These are phyloP conservation scores for Paralagenidium karlingii DNA, from an alignment of 352 stramenopile genomes.

Conservation along the genomic window DNA sequence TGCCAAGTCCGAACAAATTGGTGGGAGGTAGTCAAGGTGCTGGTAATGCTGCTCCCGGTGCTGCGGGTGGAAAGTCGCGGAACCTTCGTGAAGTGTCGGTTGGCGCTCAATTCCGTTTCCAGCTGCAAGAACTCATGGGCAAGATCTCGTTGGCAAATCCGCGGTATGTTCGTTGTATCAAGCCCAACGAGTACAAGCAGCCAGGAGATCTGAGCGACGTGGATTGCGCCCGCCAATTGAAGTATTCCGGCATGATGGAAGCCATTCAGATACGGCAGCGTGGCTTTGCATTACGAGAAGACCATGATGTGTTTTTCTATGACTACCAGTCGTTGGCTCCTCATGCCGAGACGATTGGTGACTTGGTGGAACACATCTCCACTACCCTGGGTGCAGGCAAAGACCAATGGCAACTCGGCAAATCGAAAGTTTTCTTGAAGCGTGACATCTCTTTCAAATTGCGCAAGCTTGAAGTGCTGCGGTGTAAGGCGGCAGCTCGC, in stretches of 20 bases:
- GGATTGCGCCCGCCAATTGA: constrained; percentile 78
- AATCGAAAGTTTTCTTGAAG: constrained; percentile 84
- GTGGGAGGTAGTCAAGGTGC: constrained; percentile 9
- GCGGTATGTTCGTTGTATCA: constrained; percentile 82
- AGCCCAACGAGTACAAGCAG: constrained; percentile 80
- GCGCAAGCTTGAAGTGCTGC: constrained; percentile 65
- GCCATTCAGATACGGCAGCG: constrained; percentile 84
- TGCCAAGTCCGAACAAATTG: no score
- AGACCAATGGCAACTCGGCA: constrained; percentile 82
- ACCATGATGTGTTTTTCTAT: constrained; percentile 87
- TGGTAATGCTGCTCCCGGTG: constrained; percentile 11
- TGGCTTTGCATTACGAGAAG: constrained; percentile 76
- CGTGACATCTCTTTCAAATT: constrained; percentile 67
- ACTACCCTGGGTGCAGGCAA: constrained; percentile 76
- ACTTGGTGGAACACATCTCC: constrained; percentile 77
- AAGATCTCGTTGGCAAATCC: constrained; percentile 83
- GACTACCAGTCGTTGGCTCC: constrained; percentile 79
- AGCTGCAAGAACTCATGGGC: constrained; percentile 80
- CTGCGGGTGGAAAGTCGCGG: constrained; percentile 50
- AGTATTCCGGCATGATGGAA: constrained; percentile 89
- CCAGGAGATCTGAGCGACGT: constrained; percentile 64
- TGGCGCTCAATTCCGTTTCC: constrained; percentile 80
- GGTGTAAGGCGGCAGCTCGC: constrained; percentile 69
- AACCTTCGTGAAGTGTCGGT: constrained; percentile 81
- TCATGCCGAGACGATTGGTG: constrained; percentile 71